Evolutionary conservation across 371 early-diverging fungal species (phyloP).

Genomic region (Mortierella sp.): DNA sequence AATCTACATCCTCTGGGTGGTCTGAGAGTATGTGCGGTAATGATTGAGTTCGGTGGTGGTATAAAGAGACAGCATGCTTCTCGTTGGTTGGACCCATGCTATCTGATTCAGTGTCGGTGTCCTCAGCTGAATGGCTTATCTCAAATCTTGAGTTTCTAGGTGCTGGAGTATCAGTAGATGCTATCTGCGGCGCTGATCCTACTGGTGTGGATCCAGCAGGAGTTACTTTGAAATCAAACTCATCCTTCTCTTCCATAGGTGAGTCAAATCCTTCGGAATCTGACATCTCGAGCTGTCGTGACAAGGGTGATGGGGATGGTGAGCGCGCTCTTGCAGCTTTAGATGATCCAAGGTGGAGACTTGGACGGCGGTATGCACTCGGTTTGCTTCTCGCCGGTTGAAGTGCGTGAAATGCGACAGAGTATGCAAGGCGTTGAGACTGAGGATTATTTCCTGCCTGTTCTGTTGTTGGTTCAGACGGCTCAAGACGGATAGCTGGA

Average conservation of each 20-base stretch:
- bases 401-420: conserved; percentile 19
- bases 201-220: not conserved
- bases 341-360: not conserved
- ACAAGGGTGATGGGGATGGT: conserved; percentile 38
- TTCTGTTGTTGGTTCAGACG: not conserved
- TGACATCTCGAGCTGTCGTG: conserved; percentile 23
- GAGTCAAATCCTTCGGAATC: conserved; percentile 18
- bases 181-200: not conserved
- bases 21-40: conserved; percentile 3
- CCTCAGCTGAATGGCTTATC: not conserved
- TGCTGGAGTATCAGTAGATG: not conserved
- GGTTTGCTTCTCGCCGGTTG: conserved; percentile 20
- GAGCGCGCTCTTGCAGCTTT: conserved; percentile 28
- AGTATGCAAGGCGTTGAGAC: conserved; percentile 3
- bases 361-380: not conserved
- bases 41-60: conserved; percentile 14
- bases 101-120: not conserved
- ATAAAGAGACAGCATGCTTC: not conserved
- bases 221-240: conserved; percentile 6
- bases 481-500: not conserved
- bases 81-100: not conserved
- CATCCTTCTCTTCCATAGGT: conserved; percentile 17
- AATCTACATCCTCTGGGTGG: not conserved
- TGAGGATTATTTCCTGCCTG: not conserved
- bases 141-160: conserved; percentile 1